Conservation (phyloP, 345 rosid genomes). For the Punica granatum region DNA sequence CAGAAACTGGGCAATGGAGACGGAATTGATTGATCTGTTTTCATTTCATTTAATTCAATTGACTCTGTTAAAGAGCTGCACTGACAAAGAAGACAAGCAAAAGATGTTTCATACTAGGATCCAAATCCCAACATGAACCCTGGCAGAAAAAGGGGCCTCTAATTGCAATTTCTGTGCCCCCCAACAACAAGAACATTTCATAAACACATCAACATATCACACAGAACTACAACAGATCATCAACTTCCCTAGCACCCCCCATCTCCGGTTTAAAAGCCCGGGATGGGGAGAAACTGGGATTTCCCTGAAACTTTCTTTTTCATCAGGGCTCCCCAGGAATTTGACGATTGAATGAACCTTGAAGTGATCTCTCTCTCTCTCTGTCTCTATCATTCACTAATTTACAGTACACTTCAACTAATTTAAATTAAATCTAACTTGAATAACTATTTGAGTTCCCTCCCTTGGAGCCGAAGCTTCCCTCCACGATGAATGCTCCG, state of each 20-base stretch:
- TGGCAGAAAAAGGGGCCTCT: background rate
- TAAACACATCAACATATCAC: conserved; percentile 7
- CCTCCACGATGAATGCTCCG: conserved; percentile 5
- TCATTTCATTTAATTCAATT: background rate
- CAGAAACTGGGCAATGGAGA: background rate
- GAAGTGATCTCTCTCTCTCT: conserved; percentile 15
- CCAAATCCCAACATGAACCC: conserved; percentile 5
- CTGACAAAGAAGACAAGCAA: background rate
- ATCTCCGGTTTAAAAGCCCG: conserved; percentile 34
- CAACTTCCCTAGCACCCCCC: conserved; percentile 20
- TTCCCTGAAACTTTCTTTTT: background rate
- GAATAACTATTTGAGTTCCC: conserved; percentile 15
- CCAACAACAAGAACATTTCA: conserved; percentile 3
- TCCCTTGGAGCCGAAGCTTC: conserved; percentile 21
- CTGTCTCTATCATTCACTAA: conserved; percentile 25
- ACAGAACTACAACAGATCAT: conserved; percentile 18
- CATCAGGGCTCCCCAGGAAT: background rate
- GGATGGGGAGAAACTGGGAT: conserved; percentile 15
- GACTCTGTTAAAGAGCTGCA: background rate
- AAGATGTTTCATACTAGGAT: background rate
- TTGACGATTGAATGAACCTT: background rate
- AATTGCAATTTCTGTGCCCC: conserved; percentile 8
- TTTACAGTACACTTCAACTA: conserved; percentile 15
- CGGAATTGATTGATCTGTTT: background rate
- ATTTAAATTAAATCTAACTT: conserved; percentile 18